phyloP scores from a whole-genome alignment of 805 yeast genomes.

The Myxozyma geophila region DNA sequence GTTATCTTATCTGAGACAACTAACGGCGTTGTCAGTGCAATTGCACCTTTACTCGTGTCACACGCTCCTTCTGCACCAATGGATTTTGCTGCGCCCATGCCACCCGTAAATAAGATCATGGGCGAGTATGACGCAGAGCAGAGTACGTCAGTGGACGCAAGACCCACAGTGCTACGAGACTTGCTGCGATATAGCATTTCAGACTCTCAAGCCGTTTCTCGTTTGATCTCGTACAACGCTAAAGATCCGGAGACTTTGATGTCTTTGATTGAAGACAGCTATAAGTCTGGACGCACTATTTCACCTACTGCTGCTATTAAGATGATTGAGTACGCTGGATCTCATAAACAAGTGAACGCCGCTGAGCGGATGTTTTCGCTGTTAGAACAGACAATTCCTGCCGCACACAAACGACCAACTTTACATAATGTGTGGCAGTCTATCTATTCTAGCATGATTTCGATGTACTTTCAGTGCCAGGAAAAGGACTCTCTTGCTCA shows the following conservation, averaged over 20 bases:
- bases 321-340: constrained; percentile 23
- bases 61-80: neutral
- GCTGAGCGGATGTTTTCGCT: constrained; percentile 28
- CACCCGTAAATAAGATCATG: neutral
- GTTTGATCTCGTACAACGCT: constrained; percentile 7
- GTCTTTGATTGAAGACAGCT: constrained; percentile 1
- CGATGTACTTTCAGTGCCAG: constrained; percentile 39
- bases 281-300: constrained; percentile 8
- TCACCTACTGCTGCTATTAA: constrained; percentile 24
- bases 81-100: neutral
- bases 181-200: constrained; percentile 11
- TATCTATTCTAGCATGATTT: constrained; percentile 42
- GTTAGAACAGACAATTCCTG: constrained; percentile 22
- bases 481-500: constrained; percentile 35
- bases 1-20: constrained; percentile 7
- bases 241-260: constrained; percentile 2
- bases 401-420: constrained; percentile 19
- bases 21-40: constrained; percentile 18
- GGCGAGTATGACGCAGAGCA: neutral
- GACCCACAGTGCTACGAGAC: constrained; percentile 4
- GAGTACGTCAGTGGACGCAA: neutral
- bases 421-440: constrained; percentile 39
- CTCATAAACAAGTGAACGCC: constrained; percentile 4
- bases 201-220: constrained; percentile 11
- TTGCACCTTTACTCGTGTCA: constrained; percentile 12